phyloP scores from a whole-genome alignment of 768 basidiomycete species.

The Xerocomellus amylosporus region DNA sequence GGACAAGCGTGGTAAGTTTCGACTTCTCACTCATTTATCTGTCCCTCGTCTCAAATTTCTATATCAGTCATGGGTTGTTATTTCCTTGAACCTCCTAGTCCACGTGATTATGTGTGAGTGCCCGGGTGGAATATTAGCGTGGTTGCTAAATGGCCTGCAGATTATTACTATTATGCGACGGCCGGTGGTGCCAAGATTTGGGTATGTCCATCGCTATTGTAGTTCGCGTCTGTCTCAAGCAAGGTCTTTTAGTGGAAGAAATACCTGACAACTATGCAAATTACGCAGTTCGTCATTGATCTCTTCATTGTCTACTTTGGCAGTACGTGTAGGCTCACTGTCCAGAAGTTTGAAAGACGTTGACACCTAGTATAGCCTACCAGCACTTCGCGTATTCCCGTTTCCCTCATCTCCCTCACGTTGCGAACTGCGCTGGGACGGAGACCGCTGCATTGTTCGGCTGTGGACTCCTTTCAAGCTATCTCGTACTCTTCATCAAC shows the following conservation, averaged over 20 bases:
- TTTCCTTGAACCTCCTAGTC: slow-evolving; percentile 83
- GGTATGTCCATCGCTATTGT: slow-evolving; percentile 47
- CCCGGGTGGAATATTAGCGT: neutral
- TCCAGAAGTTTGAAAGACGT: neutral
- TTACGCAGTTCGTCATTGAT: slow-evolving; percentile 93
- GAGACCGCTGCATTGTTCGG: slow-evolving; percentile 88
- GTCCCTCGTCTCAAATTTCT: slow-evolving; percentile 1
- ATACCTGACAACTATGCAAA: slow-evolving; percentile 95
- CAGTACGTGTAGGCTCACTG: slow-evolving; percentile 53
- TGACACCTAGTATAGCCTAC: slow-evolving; percentile 50
- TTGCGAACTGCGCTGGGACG: slow-evolving; percentile 85
- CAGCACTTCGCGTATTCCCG: slow-evolving; percentile 72
- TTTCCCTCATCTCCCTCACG: slow-evolving; percentile 60
- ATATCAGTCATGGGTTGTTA: slow-evolving; percentile 92
- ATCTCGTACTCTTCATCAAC: slow-evolving; percentile 94
- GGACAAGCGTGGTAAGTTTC: slow-evolving; percentile 81
- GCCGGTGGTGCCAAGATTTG: slow-evolving; percentile 96
- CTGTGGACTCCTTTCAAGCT: slow-evolving; percentile 82
- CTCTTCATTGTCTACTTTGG: slow-evolving; percentile 90
- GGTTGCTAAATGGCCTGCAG: slow-evolving; percentile 37
- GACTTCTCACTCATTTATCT: neutral
- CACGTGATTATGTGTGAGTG: slow-evolving; percentile 97
- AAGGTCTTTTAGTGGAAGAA: slow-evolving; percentile 82
- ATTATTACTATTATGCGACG: slow-evolving; percentile 99
- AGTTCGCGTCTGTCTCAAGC: neutral